Conservation (phyloP, 1,284 basidiomycete genomes). For the Puccinia hordei region DNA sequence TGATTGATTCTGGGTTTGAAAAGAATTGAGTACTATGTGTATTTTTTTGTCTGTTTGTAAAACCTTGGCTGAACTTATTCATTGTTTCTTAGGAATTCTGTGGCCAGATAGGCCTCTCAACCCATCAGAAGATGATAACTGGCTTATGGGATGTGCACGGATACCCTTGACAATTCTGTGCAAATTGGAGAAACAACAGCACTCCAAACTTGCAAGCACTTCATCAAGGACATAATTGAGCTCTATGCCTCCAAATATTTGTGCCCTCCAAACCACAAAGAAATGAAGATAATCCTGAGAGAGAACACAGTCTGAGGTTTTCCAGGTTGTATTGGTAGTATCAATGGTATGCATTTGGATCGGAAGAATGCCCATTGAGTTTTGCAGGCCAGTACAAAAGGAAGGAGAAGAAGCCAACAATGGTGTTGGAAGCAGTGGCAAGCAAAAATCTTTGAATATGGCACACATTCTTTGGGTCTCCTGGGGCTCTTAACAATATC, state of each 20-base stretch:
- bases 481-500: no score
- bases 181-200: conserved; percentile 4
- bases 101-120: conserved; percentile 1
- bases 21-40: not conserved
- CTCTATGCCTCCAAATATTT: not conserved
- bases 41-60: not conserved
- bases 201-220: not conserved
- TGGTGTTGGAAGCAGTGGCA: no score
- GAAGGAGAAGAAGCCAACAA: no score
- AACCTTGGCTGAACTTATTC: not conserved
- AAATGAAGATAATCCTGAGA: not conserved
- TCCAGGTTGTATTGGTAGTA: no score
- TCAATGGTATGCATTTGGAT: no score
- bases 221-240: not conserved
- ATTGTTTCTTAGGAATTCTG: conserved; percentile 15
- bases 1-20: not conserved
- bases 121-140: conserved; percentile 7
- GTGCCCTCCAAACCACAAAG: not conserved
- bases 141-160: no score
- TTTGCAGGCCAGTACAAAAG: no score
- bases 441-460: no score
- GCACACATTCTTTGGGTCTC: no score
- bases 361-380: no score
- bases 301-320: not conserved
- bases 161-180: not conserved